Conservation (phyloP, 345 rosid species). For the Microcos paniculata region DNA sequence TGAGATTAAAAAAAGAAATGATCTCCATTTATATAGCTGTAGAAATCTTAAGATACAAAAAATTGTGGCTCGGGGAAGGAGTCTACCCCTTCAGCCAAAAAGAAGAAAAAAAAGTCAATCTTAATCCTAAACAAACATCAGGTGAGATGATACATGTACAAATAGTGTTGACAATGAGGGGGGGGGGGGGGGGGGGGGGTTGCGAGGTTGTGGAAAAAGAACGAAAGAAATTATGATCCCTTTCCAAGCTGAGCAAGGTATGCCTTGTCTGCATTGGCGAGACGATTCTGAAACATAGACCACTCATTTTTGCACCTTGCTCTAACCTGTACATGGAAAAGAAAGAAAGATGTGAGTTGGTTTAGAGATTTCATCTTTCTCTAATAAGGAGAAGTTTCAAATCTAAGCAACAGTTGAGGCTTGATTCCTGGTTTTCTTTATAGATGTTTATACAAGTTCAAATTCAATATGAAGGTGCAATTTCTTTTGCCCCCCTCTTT, state of each 20-base stretch:
- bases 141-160: constrained; percentile 21
- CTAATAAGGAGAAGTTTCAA: neutral
- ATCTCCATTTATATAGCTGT: constrained; percentile 14
- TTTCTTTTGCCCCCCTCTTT: neutral
- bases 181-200: constrained; percentile 6
- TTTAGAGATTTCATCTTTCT: neutral
- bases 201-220: neutral
- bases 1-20: neutral
- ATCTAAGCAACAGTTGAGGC: neutral
- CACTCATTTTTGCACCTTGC: constrained; percentile 81
- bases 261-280: constrained; percentile 59
- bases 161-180: constrained; percentile 7
- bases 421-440: neutral
- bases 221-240: constrained; percentile 18
- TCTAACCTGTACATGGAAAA: constrained; percentile 55
- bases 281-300: constrained; percentile 72
- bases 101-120: constrained; percentile 9
- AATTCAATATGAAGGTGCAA: neutral
- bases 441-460: neutral
- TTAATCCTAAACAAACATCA: neutral
- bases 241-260: constrained; percentile 36
- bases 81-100: constrained; percentile 8
- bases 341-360: neutral
- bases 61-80: constrained; percentile 21
- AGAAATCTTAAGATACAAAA: constrained; percentile 20